Percentiles rank a stretch among this genome's conserved stretches.
phyloP scores from a whole-genome alignment of 331 rosid species.

The Acacia pycnantha region DNA sequence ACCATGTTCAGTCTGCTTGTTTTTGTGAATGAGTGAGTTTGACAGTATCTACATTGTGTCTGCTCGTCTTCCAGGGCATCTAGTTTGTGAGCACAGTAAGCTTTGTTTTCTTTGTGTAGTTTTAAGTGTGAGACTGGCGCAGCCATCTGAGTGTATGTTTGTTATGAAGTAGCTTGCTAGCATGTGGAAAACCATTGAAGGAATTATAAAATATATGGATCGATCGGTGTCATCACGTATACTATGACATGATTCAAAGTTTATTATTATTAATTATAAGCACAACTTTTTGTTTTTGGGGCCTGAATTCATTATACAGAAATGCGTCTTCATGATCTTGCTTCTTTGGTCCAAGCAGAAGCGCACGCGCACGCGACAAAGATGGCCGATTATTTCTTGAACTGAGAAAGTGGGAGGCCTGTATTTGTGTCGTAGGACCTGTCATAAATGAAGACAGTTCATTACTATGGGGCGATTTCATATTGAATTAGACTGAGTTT shows the following conservation, averaged over 20 bases:
- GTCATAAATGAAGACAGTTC: not conserved
- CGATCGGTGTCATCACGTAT: too few species aligned
- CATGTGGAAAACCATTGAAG: not conserved
- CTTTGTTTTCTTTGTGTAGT: not conserved
- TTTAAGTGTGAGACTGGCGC: not conserved
- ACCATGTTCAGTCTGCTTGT: not conserved
- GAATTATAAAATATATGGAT: not conserved
- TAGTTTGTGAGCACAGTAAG: not conserved
- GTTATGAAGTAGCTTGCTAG: not conserved
- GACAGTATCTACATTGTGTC: not conserved
- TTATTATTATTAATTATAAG: not conserved
- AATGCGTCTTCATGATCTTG: not conserved
- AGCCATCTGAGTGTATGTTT: not conserved
- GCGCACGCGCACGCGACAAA: not conserved
- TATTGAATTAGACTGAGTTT: too few species aligned
- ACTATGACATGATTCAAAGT: not conserved
- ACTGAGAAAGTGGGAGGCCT: not conserved
- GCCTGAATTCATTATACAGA: not conserved
- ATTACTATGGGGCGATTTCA: not conserved
- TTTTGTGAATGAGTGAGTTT: not conserved
- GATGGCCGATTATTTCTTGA: not conserved
- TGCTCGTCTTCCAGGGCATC: not conserved
- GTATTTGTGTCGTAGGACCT: not conserved
- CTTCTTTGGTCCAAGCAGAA: not conserved
- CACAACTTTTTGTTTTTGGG: too few species aligned